Evolutionary conservation across 495 filamentous ascomycete genomes (phyloP).

Genomic region (Neurospora sp.): DNA sequence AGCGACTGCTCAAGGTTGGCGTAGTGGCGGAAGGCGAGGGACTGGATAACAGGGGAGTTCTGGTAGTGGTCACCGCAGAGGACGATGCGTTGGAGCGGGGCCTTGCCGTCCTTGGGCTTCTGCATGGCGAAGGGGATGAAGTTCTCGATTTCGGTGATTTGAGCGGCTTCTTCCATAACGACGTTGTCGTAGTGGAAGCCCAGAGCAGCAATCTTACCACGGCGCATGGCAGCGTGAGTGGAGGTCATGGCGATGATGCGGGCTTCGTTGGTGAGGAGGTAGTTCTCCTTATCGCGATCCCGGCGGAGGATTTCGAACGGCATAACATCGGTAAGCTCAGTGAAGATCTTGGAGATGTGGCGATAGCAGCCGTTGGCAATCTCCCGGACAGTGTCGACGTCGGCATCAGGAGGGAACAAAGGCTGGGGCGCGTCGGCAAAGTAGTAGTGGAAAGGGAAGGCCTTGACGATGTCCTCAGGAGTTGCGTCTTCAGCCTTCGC

Average conservation of each 20-base stretch:
- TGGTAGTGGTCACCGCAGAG: conserved; percentile 94
- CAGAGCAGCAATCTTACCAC: conserved; percentile 78
- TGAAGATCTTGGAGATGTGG: conserved; percentile 86
- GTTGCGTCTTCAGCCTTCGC: conserved; percentile 40
- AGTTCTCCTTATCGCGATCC: conserved; percentile 86
- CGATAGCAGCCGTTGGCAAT: conserved; percentile 78
- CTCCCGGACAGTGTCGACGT: conserved; percentile 62
- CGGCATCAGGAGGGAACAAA: conserved; percentile 56
- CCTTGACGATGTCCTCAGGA: conserved; percentile 51
- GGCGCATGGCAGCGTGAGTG: conserved; percentile 95
- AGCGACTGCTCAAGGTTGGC: conserved; percentile 93
- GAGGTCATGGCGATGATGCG: conserved; percentile 97
- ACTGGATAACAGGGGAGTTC: conserved; percentile 93
- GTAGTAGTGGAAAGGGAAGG: conserved; percentile 84
- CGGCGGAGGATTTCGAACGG: conserved; percentile 90
- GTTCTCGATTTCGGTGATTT: conserved; percentile 95
- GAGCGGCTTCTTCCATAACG: conserved; percentile 97
- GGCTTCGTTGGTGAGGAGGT: conserved; percentile 88
- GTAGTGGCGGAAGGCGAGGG: conserved; percentile 90
- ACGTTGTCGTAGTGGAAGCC: conserved; percentile 98
- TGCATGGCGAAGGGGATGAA: conserved; percentile 92
- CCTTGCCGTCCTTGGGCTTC: conserved; percentile 60
- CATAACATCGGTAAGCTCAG: conserved; percentile 83
- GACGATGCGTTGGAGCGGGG: conserved; percentile 76
- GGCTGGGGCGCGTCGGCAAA: conserved; percentile 84